Base-by-base conservation (phyloP, 345 rosid species). In the Mercurialis annua region DNA sequence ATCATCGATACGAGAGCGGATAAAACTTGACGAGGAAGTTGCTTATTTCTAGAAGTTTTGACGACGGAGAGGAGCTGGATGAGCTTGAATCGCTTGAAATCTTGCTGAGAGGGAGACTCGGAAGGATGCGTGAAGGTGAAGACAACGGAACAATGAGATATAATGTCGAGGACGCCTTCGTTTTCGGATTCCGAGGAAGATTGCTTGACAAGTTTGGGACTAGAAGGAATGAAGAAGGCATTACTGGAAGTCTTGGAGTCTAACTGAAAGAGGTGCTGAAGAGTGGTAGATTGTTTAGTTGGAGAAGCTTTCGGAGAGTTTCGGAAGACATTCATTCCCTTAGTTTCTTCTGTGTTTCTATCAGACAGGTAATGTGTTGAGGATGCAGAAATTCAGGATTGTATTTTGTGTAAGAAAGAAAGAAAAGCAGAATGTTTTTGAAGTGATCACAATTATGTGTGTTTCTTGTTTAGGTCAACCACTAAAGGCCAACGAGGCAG, bases 41-140 rank as follows among this genome's bases (percentile, higher is more conserved):
- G 70, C 64, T 53, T 80, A n/a, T n/a, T n/a, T 51, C 69, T 75
- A 15, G 68, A 51, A 38, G 80, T 74, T 48, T 80, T 82, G 10
- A 85, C 24, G 36, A 67, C 34, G 29, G 77, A 66, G 43, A 84
- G 81, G 47, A 86, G 77, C 63, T 83, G 81, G 34, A 70, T 72
- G 20, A 86, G 87, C 71, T 77, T 80, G 53, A 68, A 57, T 31
- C 86, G 65, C 75, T 86, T 88, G 31, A 69, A 36, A 57, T 88
- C 86, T 65, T 83, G 90, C 52, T 73, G 53, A 0, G 82, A 70
- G 1, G 89, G 83, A 55, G 87, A 84, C 71, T 85, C 88, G 12
- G 55, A 56, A 21, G 86, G 73, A 62, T 85, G 74, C 10, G 76
- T 75, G 78, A 84, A 85, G 17, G 77, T 85, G 71, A 83, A 85